Evolutionary conservation across 1,284 basidiomycete genomes (phyloP).

Genomic region (Cutaneotrichosporon sp.): DNA sequence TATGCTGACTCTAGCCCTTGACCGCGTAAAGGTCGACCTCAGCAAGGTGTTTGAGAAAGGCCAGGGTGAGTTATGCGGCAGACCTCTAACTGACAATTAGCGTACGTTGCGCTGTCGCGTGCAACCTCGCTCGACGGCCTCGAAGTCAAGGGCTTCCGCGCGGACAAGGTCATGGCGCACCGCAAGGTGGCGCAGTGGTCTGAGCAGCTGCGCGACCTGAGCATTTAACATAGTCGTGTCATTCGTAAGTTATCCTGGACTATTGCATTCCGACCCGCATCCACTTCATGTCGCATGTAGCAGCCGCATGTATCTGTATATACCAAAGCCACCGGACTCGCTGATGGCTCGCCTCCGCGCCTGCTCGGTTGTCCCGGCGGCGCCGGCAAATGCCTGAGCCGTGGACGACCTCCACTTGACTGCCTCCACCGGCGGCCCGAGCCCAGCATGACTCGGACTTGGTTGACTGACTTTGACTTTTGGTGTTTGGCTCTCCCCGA

Average conservation of each 20-base stretch:
- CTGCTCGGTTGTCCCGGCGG: neutral
- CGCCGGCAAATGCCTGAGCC: too few species aligned
- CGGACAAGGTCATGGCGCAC: constrained; percentile 69
- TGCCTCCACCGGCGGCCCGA: neutral
- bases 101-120: constrained; percentile 92
- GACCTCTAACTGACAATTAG: constrained; percentile 50
- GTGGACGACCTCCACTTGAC: neutral
- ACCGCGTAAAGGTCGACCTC: constrained; percentile 50
- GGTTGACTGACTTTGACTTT: too few species aligned
- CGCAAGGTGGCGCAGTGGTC: constrained; percentile 46
- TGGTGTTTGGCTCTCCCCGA: neutral
- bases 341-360: neutral
- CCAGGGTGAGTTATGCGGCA: constrained; percentile 35
- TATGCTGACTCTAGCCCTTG: constrained; percentile 29
- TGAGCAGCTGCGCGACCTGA: constrained; percentile 23
- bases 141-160: constrained; percentile 81
- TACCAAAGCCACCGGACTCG: too few species aligned
- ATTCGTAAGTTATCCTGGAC: neutral
- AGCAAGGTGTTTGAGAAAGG: constrained; percentile 71
- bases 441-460: neutral
- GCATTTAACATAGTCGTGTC: constrained; percentile 7
- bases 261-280: neutral
- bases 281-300: neutral
- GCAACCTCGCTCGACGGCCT: constrained; percentile 86
- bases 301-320: neutral